These are phyloP conservation scores for Populus hybrid DNA, from an alignment of 441 rosid genomes.

Conservation along the genomic window DNA sequence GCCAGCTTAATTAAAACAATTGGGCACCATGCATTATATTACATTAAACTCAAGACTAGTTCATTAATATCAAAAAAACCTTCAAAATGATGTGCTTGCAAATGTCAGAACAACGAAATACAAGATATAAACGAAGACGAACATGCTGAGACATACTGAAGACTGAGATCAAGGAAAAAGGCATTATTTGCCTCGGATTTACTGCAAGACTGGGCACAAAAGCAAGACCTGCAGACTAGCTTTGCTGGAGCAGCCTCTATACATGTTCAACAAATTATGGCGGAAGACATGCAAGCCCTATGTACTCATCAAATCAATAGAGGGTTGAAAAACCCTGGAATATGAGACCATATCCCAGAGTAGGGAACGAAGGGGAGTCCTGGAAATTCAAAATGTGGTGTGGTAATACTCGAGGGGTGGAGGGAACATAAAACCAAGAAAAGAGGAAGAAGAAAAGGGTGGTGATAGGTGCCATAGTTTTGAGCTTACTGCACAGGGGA, in stretches of 20 bases:
- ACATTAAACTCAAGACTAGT: not conserved
- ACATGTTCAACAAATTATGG: not conserved
- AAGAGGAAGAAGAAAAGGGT: constrained; percentile 12
- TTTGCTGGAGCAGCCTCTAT: not conserved
- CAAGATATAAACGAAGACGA: not conserved
- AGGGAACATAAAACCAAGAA: constrained; percentile 1
- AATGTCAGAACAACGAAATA: not conserved
- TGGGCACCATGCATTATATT: not conserved
- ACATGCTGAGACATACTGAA: not conserved
- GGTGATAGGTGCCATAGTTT: constrained; percentile 23
- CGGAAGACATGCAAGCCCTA: not conserved
- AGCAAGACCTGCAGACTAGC: not conserved
- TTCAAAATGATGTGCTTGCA: not conserved
- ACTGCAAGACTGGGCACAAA: not conserved
- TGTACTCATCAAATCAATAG: constrained; percentile 1
- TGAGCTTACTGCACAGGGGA: not conserved
- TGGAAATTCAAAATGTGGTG: not conserved
- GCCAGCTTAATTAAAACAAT: not conserved
- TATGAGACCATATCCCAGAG: not conserved
- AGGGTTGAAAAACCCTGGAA: not conserved
- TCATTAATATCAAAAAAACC: not conserved
- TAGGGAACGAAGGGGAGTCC: not conserved
- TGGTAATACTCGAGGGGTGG: not conserved
- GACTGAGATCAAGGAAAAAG: not conserved
- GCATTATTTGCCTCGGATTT: not conserved